Percentiles rank a stretch among this genome's conserved stretches.
These are phyloP conservation scores for Wallacemonas rigidus DNA, from an alignment of 208 protist species.

Conservation along the genomic window DNA sequence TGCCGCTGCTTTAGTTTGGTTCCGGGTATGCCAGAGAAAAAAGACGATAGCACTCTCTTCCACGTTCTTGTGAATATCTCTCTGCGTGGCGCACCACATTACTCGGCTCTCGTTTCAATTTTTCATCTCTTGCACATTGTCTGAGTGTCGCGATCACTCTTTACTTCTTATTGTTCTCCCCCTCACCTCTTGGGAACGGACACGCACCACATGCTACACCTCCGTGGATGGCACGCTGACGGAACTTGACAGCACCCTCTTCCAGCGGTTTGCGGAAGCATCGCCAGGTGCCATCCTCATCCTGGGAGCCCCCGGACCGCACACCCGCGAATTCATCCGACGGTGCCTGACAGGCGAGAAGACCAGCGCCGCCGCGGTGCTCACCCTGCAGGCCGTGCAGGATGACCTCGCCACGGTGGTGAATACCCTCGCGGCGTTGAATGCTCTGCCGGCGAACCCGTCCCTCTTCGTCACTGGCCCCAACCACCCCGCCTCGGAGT, in stretches of 20 bases:
- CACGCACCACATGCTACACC: neutral
- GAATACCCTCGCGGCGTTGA: slow-evolving; percentile 7
- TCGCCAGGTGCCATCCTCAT: slow-evolving; percentile 47
- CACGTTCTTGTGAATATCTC: too few species aligned
- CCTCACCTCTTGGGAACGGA: too few species aligned
- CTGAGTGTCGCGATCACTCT: neutral
- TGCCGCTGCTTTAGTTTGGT: too few species aligned
- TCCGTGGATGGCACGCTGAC: neutral
- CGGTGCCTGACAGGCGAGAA: slow-evolving; percentile 28
- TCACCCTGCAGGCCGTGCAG: slow-evolving; percentile 25
- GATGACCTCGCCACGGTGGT: slow-evolving; percentile 26
- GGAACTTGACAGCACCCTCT: slow-evolving; percentile 25
- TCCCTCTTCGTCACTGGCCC: slow-evolving; percentile 37
- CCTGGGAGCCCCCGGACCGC: slow-evolving; percentile 20
- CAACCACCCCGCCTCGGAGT: slow-evolving; percentile 32
- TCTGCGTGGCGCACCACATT: too few species aligned
- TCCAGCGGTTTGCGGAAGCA: slow-evolving; percentile 37
- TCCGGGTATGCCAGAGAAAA: too few species aligned
- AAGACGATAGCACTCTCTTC: too few species aligned
- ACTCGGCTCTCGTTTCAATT: neutral
- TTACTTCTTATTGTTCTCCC: too few species aligned
- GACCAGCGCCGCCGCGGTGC: slow-evolving; percentile 29
- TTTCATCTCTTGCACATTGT: slow-evolving; percentile 4
- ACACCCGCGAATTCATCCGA: slow-evolving; percentile 38
- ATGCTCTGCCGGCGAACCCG: slow-evolving; percentile 17